Base-by-base conservation (phyloP, 305 asterid genomes). In the Fraxinus baroniana region DNA sequence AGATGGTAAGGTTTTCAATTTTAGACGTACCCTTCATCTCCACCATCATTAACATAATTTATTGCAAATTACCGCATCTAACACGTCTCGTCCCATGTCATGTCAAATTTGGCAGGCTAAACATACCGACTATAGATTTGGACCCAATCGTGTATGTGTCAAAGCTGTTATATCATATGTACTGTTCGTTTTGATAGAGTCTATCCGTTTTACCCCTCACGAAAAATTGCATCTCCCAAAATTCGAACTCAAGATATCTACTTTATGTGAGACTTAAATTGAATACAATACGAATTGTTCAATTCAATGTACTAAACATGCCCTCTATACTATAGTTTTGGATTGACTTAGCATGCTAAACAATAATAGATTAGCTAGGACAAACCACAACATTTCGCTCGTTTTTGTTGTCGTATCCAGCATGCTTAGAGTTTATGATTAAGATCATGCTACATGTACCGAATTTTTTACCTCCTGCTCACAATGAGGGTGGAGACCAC, bases 1-100 rank as follows among this genome's bases (percentile, higher is more conserved):
- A 88, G 98, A 95, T 88, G 99, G 98, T 95, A 88, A 83, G 44
- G 9, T 52, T 52, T 52, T 52, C 64, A 5, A 52, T 52, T 52
- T 52, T 52, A 52, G 64, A 52, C 24, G 7, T 52, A 52, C 64
- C 64, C 64, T 52, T 52, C 24, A 52, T 17, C 64, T 52, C 64
- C 64, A n/a, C 64, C 64, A 52, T 52, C 64, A 22, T 52, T 1
- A 52, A 52, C 64, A 52, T 52, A 52, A 52, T 52, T 2, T 20
- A 52, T 52, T 17, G 64, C 64, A 52, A 17, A 52, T 52, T 52
- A 52, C 60, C 2, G 20, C 62, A 52, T 52, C 20, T 52, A 7
- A 17, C 24, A 52, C 9, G 24, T n/a, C 24, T 52, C 22, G 20
- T 52, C 57, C 57, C 57, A 46, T 13, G 57, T 13, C 57, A 46